A percentile compares a stretch with the other conserved stretches of the same genome.
Conservation (phyloP, 1,284 basidiomycete species). For the Microbotryum lychnidis-dioicae region DNA sequence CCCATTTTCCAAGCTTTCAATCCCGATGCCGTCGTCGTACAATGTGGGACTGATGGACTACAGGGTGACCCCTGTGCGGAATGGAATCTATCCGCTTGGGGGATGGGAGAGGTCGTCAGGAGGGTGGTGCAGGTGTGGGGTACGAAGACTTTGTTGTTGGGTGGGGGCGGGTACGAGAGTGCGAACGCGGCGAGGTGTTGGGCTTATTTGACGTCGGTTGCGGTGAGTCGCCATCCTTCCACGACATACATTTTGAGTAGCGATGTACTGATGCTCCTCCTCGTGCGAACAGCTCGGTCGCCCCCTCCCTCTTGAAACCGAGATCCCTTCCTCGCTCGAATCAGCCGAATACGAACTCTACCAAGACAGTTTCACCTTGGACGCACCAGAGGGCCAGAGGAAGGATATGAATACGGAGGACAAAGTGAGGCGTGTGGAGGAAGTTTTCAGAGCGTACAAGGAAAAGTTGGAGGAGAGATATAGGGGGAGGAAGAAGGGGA, state of each 20-base stretch:
- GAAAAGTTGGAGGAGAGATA: slow-evolving; percentile 1
- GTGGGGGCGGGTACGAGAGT: slow-evolving; percentile 64
- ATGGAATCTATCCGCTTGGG: slow-evolving; percentile 67
- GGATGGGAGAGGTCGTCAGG: slow-evolving; percentile 59
- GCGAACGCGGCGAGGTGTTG: slow-evolving; percentile 76
- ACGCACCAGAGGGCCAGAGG: slow-evolving; percentile 60
- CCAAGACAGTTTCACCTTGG: slow-evolving; percentile 67
- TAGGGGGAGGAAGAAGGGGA: background rate
- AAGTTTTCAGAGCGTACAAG: slow-evolving; percentile 31
- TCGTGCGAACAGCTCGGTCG: slow-evolving; percentile 45
- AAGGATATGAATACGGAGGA: slow-evolving; percentile 59
- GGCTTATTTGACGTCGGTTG: slow-evolving; percentile 67
- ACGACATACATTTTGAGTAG: background rate
- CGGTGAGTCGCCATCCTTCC: slow-evolving; percentile 43
- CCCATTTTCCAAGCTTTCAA: slow-evolving; percentile 54
- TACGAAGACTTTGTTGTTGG: slow-evolving; percentile 40
- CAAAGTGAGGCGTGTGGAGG: slow-evolving; percentile 41
- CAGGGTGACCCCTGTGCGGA: slow-evolving; percentile 63
- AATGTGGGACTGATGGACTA: slow-evolving; percentile 78
- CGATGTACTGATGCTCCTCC: background rate
- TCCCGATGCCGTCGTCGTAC: slow-evolving; percentile 71
- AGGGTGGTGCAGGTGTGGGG: slow-evolving; percentile 54
- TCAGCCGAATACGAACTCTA: slow-evolving; percentile 48
- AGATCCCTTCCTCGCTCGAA: slow-evolving; percentile 52
- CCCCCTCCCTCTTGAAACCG: slow-evolving; percentile 51